Conservation (phyloP, 306 rosid species). For the Acacia confusa region DNA sequence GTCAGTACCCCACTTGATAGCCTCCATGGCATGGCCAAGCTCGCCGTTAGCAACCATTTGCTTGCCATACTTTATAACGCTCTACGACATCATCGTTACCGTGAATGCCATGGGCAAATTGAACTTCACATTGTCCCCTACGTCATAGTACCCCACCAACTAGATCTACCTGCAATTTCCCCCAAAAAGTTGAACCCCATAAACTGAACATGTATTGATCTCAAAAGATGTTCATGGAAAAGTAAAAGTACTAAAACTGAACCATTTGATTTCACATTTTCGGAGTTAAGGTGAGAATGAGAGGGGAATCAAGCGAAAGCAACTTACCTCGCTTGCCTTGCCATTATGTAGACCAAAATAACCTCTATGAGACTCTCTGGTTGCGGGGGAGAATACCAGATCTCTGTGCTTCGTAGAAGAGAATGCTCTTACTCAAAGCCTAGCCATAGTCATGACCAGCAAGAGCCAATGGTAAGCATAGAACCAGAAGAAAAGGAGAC, state of each 20-base stretch:
- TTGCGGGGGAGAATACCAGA: conserved; percentile 75
- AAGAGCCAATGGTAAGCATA: conserved; percentile 41
- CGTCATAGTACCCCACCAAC: conserved; percentile 97
- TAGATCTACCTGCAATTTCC: conserved; percentile 70
- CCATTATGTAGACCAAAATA: conserved; percentile 88
- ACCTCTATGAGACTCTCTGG: conserved; percentile 91
- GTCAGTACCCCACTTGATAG: conserved; percentile 95
- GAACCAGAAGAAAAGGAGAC: conserved; percentile 43
- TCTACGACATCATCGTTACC: conserved; percentile 96
- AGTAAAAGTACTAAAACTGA: too few relatives aligned
- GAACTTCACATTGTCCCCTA: conserved; percentile 97
- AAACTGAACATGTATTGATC: neutral
- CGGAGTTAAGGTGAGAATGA: neutral
- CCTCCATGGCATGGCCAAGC: conserved; percentile 86
- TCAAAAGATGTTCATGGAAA: neutral
- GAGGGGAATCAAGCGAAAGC: neutral
- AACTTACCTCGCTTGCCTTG: conserved; percentile 76
- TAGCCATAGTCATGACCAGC: conserved; percentile 84
- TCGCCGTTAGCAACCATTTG: conserved; percentile 81
- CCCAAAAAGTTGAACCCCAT: neutral
- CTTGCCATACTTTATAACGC: conserved; percentile 81
- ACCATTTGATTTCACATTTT: neutral
- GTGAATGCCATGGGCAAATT: conserved; percentile 98
- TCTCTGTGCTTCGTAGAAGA: conserved; percentile 98
- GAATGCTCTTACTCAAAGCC: conserved; percentile 85